Percentiles rank a stretch among this genome's conserved stretches.
phyloP scores from a whole-genome alignment of 192 early-diverging fungal species.

The Dispira parvispora region DNA sequence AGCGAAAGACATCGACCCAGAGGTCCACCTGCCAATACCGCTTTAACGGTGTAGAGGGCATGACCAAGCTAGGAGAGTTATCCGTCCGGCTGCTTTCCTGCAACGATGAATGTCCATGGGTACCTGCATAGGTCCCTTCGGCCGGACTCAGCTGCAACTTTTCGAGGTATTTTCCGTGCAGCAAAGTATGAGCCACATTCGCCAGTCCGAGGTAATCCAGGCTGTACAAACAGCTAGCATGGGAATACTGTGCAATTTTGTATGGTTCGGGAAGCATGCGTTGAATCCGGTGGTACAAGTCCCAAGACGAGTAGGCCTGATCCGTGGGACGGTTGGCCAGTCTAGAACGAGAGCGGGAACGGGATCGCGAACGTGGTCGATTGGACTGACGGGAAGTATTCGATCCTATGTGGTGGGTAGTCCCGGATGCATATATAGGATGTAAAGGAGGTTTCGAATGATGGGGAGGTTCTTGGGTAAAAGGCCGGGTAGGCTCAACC shows the following conservation, averaged over 20 bases:
- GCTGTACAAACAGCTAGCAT: neutral
- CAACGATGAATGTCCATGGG: neutral
- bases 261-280: neutral
- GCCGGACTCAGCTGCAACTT: neutral
- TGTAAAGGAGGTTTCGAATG: neutral
- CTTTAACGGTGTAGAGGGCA: slow-evolving; percentile 1
- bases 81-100: neutral
- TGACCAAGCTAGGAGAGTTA: neutral
- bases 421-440: neutral
- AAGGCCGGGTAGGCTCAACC: neutral
- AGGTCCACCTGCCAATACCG: slow-evolving; percentile 11
- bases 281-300: neutral
- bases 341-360: neutral
- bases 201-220: slow-evolving; percentile 10
- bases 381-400: neutral
- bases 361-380: slow-evolving; percentile 3
- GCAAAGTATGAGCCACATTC: neutral
- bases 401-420: too few species aligned
- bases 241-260: neutral
- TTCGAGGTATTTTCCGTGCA: slow-evolving; percentile 4
- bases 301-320: neutral
- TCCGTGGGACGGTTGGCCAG: neutral
- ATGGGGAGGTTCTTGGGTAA: neutral
- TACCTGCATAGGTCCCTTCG: neutral
- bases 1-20: slow-evolving; percentile 5